Evolutionary conservation across 768 basidiomycete genomes (phyloP).

Genomic region (Tephrocybe sp.): DNA sequence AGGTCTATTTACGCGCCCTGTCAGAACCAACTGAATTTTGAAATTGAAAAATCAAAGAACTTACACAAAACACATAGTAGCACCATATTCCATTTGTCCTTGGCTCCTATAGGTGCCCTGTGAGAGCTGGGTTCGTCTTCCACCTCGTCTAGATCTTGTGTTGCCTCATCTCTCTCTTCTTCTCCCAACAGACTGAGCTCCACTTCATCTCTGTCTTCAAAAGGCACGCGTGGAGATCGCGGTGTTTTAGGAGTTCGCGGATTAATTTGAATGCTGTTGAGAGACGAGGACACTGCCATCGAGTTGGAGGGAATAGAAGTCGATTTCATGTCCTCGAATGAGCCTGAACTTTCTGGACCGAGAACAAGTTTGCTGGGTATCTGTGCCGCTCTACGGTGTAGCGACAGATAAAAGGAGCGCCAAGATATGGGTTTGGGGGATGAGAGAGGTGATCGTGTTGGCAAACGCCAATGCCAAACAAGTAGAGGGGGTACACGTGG

Average conservation of each 20-base stretch:
- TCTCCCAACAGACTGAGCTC: constrained; percentile 61
- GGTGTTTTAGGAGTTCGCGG: constrained; percentile 51
- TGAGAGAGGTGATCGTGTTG: not conserved
- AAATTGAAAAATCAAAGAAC: constrained; percentile 28
- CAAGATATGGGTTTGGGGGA: not conserved
- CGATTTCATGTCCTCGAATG: constrained; percentile 38
- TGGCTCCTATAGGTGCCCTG: constrained; percentile 56
- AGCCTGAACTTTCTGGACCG: constrained; percentile 13
- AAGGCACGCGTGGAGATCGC: constrained; percentile 32
- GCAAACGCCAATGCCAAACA: constrained; percentile 4
- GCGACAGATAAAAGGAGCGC: constrained; percentile 24
- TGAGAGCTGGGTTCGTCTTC: constrained; percentile 24
- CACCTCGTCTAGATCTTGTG: constrained; percentile 39
- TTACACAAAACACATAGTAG: constrained; percentile 85
- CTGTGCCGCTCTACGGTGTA: constrained; percentile 19
- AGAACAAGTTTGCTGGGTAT: constrained; percentile 14
- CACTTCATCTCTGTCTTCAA: constrained; percentile 50
- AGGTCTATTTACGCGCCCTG: constrained; percentile 43
- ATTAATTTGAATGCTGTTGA: constrained; percentile 56
- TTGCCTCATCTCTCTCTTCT: constrained; percentile 48
- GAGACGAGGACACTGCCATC: constrained; percentile 55
- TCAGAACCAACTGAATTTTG: constrained; percentile 6
- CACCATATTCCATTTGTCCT: constrained; percentile 83
- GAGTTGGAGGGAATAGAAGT: constrained; percentile 31
- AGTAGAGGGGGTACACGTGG: constrained; percentile 1